Percentiles rank a stretch among this genome's conserved stretches.
phyloP scores from a whole-genome alignment of 2,329 filamentous ascomycete species.

The Dryadomyces quercivorus region DNA sequence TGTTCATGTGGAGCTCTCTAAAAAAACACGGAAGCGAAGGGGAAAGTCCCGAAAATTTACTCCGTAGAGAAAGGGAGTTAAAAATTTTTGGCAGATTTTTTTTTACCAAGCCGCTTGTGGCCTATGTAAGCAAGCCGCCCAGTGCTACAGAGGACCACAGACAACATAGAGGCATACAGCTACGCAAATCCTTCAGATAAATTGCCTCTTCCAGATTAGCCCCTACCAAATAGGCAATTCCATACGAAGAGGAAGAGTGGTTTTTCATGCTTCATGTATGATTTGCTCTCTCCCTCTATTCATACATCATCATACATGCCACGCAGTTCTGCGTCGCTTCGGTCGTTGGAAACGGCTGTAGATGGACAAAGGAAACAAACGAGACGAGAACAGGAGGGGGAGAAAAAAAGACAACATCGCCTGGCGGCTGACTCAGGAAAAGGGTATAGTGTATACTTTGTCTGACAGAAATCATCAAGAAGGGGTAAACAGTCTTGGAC shows the following conservation, averaged over 20 bases:
- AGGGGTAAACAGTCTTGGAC: not conserved
- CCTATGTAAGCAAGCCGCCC: too few relatives aligned
- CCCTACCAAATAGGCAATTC: too few relatives aligned
- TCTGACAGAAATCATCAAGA: not conserved
- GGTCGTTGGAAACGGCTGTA: not conserved
- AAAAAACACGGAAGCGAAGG: too few relatives aligned
- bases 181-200: too few relatives aligned
- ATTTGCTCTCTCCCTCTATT: not conserved
- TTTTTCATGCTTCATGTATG: not conserved
- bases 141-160: too few relatives aligned
- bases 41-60: not conserved
- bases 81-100: not conserved
- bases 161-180: too few relatives aligned
- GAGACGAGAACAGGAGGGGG: not conserved
- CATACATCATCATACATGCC: not conserved
- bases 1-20: not conserved
- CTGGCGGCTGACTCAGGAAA: not conserved
- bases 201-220: too few relatives aligned
- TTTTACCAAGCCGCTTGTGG: not conserved
- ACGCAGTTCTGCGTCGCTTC: too few relatives aligned
- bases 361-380: not conserved
- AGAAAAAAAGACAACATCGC: too few relatives aligned
- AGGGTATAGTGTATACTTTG: not conserved
- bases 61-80: not conserved
- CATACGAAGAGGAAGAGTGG: too few relatives aligned